Conservation (phyloP, 78 protist genomes). For the Goniomonas avonlea region DNA sequence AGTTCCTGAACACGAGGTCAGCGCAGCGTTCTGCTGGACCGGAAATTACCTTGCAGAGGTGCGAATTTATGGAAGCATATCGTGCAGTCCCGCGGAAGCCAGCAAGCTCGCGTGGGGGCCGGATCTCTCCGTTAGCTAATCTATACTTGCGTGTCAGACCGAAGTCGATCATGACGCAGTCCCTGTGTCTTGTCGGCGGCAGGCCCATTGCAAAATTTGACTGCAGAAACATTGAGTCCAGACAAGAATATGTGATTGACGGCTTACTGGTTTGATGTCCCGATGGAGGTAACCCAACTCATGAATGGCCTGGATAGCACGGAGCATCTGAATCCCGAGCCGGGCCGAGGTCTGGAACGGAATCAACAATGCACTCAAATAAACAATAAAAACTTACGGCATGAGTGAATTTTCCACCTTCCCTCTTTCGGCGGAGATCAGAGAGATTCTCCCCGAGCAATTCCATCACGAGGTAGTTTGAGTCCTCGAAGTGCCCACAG, state of each 20-base stretch:
- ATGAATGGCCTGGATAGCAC: conserved; percentile 13
- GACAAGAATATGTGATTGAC: too few species aligned
- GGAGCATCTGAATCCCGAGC: conserved; percentile 33
- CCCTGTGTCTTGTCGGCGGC: too few species aligned
- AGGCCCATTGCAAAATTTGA: too few species aligned
- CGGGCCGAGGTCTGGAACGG: conserved; percentile 6
- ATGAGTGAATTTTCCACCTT: neutral
- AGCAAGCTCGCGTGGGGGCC: conserved; percentile 24
- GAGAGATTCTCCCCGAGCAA: conserved; percentile 36
- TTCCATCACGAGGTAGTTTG: conserved; percentile 39
- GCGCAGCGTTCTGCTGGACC: neutral
- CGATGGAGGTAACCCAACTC: conserved; percentile 38
- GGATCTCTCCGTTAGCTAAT: neutral
- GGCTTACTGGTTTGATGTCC: conserved; percentile 40
- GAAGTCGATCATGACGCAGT: conserved; percentile 40
- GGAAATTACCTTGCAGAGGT: neutral
- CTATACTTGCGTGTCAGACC: conserved; percentile 36
- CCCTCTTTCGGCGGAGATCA: neutral
- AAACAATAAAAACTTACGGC: neutral
- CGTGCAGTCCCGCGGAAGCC: conserved; percentile 50
- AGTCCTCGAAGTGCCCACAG: conserved; percentile 28
- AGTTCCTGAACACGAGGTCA: conserved; percentile 5
- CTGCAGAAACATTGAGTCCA: too few species aligned
- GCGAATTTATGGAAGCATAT: conserved; percentile 42
- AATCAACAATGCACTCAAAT: too few species aligned